Evolutionary conservation across 805 yeast genomes (phyloP), one percentile per base, ranked within the genome.

Genomic region (Yamadazyma akitaensis): DNA sequence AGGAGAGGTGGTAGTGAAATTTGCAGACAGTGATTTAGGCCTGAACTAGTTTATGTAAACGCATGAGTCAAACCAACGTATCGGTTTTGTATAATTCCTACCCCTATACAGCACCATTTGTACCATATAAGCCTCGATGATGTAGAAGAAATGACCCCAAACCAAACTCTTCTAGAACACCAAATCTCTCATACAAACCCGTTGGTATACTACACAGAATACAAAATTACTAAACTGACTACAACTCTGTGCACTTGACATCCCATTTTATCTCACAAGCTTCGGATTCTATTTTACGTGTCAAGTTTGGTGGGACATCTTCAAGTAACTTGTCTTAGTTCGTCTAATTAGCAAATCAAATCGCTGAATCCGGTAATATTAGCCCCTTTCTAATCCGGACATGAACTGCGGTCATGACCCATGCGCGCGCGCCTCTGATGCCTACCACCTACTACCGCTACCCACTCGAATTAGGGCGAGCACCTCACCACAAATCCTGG

Each of bases 281-380:
- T 21, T 21, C 7, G 24, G 24, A 5, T 4, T 5, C 7, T 5
- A 21, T 21, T 21, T 4, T 21, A 5, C 24, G 33, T 30, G 9
- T 10, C 33, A 30, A 30, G 14, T 12, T n/a, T n/a, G 9, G 33
- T n/a, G 9, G 33, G 4, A 4, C 5, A n/a, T 30, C 33, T 12
- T 13, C 5, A 30, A 4, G 5, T 30, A 10, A 9, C 5, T 28
- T 13, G 32, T 13, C 32, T 28, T 12, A 21, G n/a, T 12, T 37
- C 30, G 39, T 37, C 39, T 37, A 24, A 13, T 37, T 10, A 24
- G 30, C 39, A 37, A 37, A 37, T 37, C 39, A 37, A 37, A 37
- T 37, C 28, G 16, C 30, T 24, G 26, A 24, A 37, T 37, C 39
- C 24, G 39, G 39, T 18, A 37, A 37, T 19, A 37, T 12, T 37